Evolutionary conservation across 73 alveolate genomes (phyloP).

Genomic region (Effrenium voratum): DNA sequence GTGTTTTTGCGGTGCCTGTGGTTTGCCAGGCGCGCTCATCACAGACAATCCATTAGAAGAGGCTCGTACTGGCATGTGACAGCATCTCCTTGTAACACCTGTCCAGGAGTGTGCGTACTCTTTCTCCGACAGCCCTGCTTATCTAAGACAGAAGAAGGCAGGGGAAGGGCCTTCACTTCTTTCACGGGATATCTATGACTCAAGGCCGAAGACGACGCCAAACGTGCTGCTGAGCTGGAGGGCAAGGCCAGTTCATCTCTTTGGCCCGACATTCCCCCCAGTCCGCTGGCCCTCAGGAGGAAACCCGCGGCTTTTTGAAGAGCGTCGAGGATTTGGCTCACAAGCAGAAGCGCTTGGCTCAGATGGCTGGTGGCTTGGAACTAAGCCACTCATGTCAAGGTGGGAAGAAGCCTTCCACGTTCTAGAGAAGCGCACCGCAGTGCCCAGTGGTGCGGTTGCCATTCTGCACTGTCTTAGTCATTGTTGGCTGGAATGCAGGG

Average conservation of each 20-base stretch:
- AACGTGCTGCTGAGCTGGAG: conserved; percentile 90
- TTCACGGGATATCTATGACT: not conserved
- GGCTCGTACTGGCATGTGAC: not conserved
- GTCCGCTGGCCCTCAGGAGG: conserved; percentile 2
- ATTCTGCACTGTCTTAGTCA: not conserved
- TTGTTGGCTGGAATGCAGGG: not conserved
- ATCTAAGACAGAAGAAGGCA: conserved; percentile 77
- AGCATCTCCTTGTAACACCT: not conserved
- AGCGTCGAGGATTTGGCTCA: conserved; percentile 86
- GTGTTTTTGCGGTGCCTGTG: not conserved
- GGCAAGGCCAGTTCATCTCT: conserved; percentile 28
- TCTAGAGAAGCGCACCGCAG: conserved; percentile 80
- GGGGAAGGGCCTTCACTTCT: not conserved
- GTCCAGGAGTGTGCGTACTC: conserved; percentile 80
- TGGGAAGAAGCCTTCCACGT: conserved; percentile 92
- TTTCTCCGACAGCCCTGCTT: conserved; percentile 88
- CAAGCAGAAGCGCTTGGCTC: conserved; percentile 42
- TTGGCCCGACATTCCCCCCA: not conserved
- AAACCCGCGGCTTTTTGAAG: conserved; percentile 70
- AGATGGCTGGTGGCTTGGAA: not conserved
- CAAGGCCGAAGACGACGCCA: conserved; percentile 79
- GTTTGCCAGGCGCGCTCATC: conserved; percentile 77
- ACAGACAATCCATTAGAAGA: conserved; percentile 79
- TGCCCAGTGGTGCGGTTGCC: conserved; percentile 62
- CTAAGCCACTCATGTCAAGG: not conserved